Base-by-base conservation (phyloP, 441 rosid species). In the Croton setiger region DNA sequence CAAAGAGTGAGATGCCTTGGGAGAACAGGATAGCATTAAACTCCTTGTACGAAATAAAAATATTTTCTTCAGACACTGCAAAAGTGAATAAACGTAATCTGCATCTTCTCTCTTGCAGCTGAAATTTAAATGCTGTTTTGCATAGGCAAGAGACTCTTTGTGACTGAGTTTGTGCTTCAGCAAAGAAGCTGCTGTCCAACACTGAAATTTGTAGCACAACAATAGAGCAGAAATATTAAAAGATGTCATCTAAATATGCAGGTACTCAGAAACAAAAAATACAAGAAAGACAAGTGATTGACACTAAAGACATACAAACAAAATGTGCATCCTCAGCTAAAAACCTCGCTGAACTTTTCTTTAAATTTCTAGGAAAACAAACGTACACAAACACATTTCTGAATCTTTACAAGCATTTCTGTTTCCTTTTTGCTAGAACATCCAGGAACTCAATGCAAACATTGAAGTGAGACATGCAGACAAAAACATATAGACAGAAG, bases 161-260 rank as follows among this genome's bases (percentile, higher is more conserved):
- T 69, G 87, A 78, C 78, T 77, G 73, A 88, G 75, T 80, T 87
- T 87, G 71, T 84, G 72, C 88, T 86, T 87, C 74, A 80, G 74
- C 81, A 89, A 70, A 70, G 91, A 85, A 67, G 89, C 91, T 76
- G 96, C 89, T 67, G 79, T 87, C 98, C 94, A 88, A 74, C 96
- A 90, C 96, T 90, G 77, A 68, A 76, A 80, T 74, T 49, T 64
- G 44, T 35, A 72, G 31, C 60, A 79, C 13, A 53, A 21, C 23
- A 77, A 68, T 33, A 47, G 43, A 55, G 33, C 57, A 75, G 47
- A 61, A 36, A 33, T 12, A 7, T 17, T 7, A 33, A 18, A 9
- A 17, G 41, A 53, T 13, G 57, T 44, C 52, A 53, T 23, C 49
- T 56, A 15, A 51, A 35, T 9, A 8, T 8, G 51, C 7, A 53